Evolutionary conservation across 306 rosid genomes (phyloP).

Genomic region (Casuarina glauca): DNA sequence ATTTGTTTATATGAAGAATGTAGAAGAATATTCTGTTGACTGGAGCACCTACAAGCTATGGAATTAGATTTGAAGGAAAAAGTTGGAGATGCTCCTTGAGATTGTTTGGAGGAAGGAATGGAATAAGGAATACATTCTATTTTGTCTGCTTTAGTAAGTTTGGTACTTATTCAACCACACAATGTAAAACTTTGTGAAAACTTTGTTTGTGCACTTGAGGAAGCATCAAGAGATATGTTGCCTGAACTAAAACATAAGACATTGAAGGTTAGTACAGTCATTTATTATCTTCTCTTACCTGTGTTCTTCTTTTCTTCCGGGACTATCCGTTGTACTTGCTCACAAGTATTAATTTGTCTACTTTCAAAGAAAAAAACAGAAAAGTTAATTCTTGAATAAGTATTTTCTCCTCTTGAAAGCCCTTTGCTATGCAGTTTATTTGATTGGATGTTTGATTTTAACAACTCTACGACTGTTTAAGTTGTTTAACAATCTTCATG

Average conservation of each 20-base stretch:
- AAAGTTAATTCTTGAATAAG: too few relatives aligned
- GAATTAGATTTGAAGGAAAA: constrained; percentile 29
- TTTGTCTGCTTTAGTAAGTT: constrained; percentile 92
- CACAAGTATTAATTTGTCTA: too few relatives aligned
- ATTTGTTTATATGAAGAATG: constrained; percentile 43
- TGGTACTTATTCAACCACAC: constrained; percentile 83
- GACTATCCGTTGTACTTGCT: too few relatives aligned
- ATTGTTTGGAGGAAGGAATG: constrained; percentile 65
- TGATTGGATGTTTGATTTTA: too few relatives aligned
- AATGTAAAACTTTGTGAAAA: constrained; percentile 45
- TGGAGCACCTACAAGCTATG: constrained; percentile 42
- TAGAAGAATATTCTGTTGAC: constrained; percentile 68
- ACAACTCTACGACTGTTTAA: too few relatives aligned
- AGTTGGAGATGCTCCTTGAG: constrained; percentile 55
- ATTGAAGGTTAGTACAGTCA: neutral
- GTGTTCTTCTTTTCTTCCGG: too few relatives aligned
- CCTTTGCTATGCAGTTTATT: too few relatives aligned
- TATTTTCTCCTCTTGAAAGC: too few relatives aligned
- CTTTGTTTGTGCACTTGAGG: constrained; percentile 38
- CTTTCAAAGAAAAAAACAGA: too few relatives aligned
- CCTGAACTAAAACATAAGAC: constrained; percentile 24
- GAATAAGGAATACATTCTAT: constrained; percentile 72
- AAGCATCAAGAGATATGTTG: constrained; percentile 33
- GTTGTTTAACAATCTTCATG: too few relatives aligned
- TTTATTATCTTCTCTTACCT: too few relatives aligned